Base-by-base conservation (phyloP, 352 stramenopile species). In the Globisporangium takayamanum region DNA sequence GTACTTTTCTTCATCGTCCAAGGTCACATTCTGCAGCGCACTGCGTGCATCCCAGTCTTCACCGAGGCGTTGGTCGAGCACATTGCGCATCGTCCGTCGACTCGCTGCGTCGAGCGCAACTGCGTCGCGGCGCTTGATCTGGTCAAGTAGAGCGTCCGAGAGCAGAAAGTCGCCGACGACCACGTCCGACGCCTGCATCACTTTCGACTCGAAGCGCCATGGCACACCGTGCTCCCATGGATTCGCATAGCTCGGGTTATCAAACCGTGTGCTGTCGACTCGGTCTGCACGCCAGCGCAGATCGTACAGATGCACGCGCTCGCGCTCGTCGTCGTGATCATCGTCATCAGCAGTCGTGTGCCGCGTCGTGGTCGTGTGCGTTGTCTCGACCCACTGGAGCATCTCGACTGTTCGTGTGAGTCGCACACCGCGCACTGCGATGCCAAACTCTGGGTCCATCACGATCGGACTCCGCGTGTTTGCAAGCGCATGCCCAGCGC, bases 371-470 rank as follows among this genome's bases (percentile, higher is more conserved):
- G 70, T 79, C 12, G 69, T 78, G 67, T 92, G 79, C 14, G 70
- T 78, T 22, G 77, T 89, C 52, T 92, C 83, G 33, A 91, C 78
- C 83, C 83, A 92, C 60, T 92, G 83, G 50, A 90, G 59, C 83
- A 91, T 92, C 63, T 92, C 80, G 50, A 92, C 83, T 6, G 66
- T 66, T 0, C 83, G 77, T 46, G 83, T 64, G 33, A 92, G 67
- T 16, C 70, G 69, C 57, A 91, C 79, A 12, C 83, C 83, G n/a
- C 83, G 79, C 37, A 67, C 77, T 0, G 77, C 78, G 46, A 92
- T 64, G 15, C 78, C 80, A 60, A 92, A 91, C 14, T 57, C 53
- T 2, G 67, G 46, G 26, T 92, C 83, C 57, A 89, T 18, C 41
- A 88, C 80, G 55, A 85, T 79, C 8, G 83, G 75, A 44, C 30